phyloP scores from a whole-genome alignment of 1,139 yeast species.

The Yamadazyma atmosphaerica region DNA sequence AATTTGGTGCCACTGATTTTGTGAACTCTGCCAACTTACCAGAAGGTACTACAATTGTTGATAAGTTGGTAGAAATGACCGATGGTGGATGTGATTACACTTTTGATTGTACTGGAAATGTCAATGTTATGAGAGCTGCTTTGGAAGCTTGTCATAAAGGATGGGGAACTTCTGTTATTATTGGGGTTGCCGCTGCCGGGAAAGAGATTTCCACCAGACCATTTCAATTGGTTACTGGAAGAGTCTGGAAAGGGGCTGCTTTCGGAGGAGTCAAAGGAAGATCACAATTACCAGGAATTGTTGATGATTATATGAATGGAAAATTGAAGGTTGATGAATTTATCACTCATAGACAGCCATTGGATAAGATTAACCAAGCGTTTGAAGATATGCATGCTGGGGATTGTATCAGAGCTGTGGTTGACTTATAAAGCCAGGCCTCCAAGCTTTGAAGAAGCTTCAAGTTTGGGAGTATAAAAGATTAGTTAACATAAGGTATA shows the following conservation, averaged over 20 bases:
- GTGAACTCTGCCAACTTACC: slow-evolving; percentile 78
- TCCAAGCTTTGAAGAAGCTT: slow-evolving; percentile 7
- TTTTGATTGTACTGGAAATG: slow-evolving; percentile 98
- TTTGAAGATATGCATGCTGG: slow-evolving; percentile 96
- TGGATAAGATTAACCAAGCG: slow-evolving; percentile 79
- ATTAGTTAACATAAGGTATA: too few species aligned
- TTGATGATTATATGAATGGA: slow-evolving; percentile 81
- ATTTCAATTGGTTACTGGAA: slow-evolving; percentile 97
- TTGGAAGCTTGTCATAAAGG: slow-evolving; percentile 98
- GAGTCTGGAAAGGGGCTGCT: slow-evolving; percentile 98
- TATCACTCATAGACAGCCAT: slow-evolving; percentile 84
- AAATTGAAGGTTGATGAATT: slow-evolving; percentile 90
- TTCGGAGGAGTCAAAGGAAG: slow-evolving; percentile 99
- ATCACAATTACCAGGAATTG: slow-evolving; percentile 88
- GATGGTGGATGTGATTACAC: slow-evolving; percentile 97
- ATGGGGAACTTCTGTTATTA: slow-evolving; percentile 93
- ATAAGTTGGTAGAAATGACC: slow-evolving; percentile 81
- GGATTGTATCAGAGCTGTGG: slow-evolving; percentile 90
- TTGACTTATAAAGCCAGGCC: slow-evolving; percentile 39
- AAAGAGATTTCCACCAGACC: slow-evolving; percentile 96
- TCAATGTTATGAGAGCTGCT: slow-evolving; percentile 90
- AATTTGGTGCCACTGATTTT: slow-evolving; percentile 96
- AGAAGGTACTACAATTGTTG: slow-evolving; percentile 76
- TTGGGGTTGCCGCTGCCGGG: slow-evolving; percentile 99
- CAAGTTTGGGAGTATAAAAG: too few species aligned